Conservation (phyloP, 2,329 filamentous ascomycete species). For the Fusarium abutilonis region DNA sequence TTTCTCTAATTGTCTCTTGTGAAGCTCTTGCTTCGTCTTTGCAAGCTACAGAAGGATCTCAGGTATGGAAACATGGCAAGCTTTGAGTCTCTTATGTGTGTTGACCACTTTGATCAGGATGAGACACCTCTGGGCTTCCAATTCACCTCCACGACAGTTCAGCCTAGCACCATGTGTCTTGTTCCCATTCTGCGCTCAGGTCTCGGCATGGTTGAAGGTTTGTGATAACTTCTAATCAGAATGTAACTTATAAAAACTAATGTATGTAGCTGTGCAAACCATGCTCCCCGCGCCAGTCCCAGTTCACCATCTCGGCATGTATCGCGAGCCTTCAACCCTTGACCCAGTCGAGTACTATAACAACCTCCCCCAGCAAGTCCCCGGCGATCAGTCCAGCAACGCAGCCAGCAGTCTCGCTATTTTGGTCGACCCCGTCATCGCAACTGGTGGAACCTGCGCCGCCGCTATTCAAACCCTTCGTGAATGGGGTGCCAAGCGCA, state of each 20-base stretch:
- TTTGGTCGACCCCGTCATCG: conserved; percentile 90
- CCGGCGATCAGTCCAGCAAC: conserved; percentile 52
- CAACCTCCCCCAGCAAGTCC: conserved; percentile 82
- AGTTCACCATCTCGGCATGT: conserved; percentile 93
- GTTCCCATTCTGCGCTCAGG: conserved; percentile 94
- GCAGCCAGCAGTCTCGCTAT: conserved; percentile 71
- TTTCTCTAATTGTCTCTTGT: conserved; percentile 81
- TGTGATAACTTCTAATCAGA: conserved; percentile 7
- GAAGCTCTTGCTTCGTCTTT: conserved; percentile 79
- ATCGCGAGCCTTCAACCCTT: conserved; percentile 87
- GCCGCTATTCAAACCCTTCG: conserved; percentile 89
- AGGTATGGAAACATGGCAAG: conserved; percentile 60
- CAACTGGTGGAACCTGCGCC: conserved; percentile 87
- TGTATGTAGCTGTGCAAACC: conserved; percentile 73
- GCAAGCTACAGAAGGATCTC: conserved; percentile 65
- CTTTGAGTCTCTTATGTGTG: background rate
- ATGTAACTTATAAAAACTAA: conserved; percentile 10
- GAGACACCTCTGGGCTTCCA: conserved; percentile 80
- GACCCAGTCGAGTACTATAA: conserved; percentile 98
- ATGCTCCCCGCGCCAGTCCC: conserved; percentile 83
- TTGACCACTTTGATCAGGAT: conserved; percentile 61
- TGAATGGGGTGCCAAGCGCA: conserved; percentile 89
- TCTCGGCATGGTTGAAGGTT: conserved; percentile 88
- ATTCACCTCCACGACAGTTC: conserved; percentile 73
- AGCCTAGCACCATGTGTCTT: conserved; percentile 76